phyloP scores from a whole-genome alignment of 75 land plant genomes.

The Gnetum montanum region DNA sequence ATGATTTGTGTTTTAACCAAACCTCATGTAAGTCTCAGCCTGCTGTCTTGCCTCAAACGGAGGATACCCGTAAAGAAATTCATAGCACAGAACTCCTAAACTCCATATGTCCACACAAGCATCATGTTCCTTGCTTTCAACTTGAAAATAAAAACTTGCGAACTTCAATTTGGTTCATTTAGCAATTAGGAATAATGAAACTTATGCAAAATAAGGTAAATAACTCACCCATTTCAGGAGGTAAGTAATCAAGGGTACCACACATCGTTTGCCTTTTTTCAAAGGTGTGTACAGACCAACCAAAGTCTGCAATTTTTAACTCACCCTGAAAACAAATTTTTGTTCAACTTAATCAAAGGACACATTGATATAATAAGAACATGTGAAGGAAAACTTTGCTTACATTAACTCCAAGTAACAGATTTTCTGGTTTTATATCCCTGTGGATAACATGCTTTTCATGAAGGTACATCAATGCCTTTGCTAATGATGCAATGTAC shows the following conservation, averaged over 20 bases:
- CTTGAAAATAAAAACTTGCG: not conserved
- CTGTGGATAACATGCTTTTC: conserved; percentile 73
- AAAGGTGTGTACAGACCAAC: conserved; percentile 71
- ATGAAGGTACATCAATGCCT: conserved; percentile 59
- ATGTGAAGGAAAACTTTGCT: not conserved
- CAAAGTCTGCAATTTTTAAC: conserved; percentile 39
- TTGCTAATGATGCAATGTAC: conserved; percentile 65
- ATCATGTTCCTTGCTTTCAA: conserved; percentile 65
- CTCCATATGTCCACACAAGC: conserved; percentile 72
- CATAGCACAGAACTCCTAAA: conserved; percentile 64
- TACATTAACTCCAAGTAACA: conserved; percentile 64
- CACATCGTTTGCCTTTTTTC: conserved; percentile 72
- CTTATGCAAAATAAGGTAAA: not conserved
- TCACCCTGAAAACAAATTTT: conserved; percentile 14
- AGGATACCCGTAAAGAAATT: conserved; percentile 67
- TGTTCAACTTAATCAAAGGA: not conserved
- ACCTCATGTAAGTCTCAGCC: conserved; percentile 63
- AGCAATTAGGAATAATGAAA: not conserved
- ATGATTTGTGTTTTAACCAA: not conserved
- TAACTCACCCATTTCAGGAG: conserved; percentile 66
- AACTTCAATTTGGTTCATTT: not conserved
- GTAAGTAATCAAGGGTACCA: conserved; percentile 80
- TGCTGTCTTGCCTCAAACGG: conserved; percentile 67
- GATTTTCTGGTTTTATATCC: conserved; percentile 81
- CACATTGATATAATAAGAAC: conserved; percentile 1